Conservation (phyloP, 305 asterid genomes). For the Caryopteris hybrid region DNA sequence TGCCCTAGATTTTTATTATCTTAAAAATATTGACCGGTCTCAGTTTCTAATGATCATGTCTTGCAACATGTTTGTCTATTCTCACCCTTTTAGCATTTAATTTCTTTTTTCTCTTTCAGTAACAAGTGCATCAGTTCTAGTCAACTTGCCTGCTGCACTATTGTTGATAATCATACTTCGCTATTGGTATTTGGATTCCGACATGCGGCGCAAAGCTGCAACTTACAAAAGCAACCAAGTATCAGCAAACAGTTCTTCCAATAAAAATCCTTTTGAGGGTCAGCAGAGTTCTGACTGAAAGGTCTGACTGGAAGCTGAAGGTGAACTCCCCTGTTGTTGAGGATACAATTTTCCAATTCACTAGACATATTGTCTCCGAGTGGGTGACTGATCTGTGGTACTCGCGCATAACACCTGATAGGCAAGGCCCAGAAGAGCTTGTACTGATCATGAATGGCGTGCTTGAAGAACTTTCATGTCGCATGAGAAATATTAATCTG, state of each 20-base stretch:
- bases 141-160: slow-evolving; percentile 85
- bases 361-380: slow-evolving; percentile 88
- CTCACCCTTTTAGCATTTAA: slow-evolving; percentile 10
- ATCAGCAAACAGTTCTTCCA: slow-evolving; percentile 34
- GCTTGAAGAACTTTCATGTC: slow-evolving; percentile 77
- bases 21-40: background rate
- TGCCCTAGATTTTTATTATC: slow-evolving; percentile 6
- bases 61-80: too few relatives aligned
- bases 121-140: slow-evolving; percentile 85
- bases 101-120: slow-evolving; percentile 49
- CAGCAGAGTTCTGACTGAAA: slow-evolving; percentile 32
- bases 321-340: slow-evolving; percentile 92
- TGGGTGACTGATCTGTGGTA: slow-evolving; percentile 99
- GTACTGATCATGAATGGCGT: slow-evolving; percentile 80
- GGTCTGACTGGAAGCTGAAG: slow-evolving; percentile 81
- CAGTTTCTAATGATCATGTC: too few relatives aligned
- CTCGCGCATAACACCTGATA: slow-evolving; percentile 86
- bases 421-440: slow-evolving; percentile 92
- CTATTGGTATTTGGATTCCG: slow-evolving; percentile 76
- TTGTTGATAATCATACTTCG: slow-evolving; percentile 62
- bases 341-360: slow-evolving; percentile 85
- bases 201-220: slow-evolving; percentile 74
- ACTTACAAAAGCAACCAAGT: slow-evolving; percentile 62
- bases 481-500: slow-evolving; percentile 76
- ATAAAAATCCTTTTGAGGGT: slow-evolving; percentile 37